Conservation (phyloP, 805 yeast species). For the Starmerella kuoi region DNA sequence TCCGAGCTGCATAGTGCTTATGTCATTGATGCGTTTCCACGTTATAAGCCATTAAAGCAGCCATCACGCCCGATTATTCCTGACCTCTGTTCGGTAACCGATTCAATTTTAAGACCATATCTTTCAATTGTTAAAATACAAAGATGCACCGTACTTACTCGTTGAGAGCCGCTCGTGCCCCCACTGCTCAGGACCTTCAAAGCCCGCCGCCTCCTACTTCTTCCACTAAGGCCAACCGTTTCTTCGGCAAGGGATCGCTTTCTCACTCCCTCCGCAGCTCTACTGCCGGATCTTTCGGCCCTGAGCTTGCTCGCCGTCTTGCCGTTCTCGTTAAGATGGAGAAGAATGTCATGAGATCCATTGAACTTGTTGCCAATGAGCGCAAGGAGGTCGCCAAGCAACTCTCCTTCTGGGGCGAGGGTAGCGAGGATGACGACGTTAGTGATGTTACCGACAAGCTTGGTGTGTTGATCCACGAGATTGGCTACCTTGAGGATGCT, state of each 20-base stretch:
- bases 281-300: conserved; percentile 87
- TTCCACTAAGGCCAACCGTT: conserved; percentile 67
- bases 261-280: conserved; percentile 46
- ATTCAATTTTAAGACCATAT: background rate
- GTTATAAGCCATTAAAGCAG: conserved; percentile 16
- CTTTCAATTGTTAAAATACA: conserved; percentile 1
- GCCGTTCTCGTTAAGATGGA: conserved; percentile 90
- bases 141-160: conserved; percentile 97
- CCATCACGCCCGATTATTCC: conserved; percentile 1
- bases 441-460: conserved; percentile 94
- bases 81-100: background rate
- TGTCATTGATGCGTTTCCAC: conserved; percentile 12
- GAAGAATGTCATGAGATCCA: conserved; percentile 86
- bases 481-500: conserved; percentile 96
- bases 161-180: conserved; percentile 87
- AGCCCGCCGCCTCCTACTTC: conserved; percentile 94
- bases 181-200: conserved; percentile 90
- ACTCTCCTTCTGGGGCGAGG: conserved; percentile 95
- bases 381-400: conserved; percentile 95
- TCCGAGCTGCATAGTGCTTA: conserved; percentile 15
- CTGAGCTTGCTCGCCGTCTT: conserved; percentile 85
- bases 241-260: conserved; percentile 69
- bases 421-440: conserved; percentile 83
- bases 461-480: conserved; percentile 89
- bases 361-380: conserved; percentile 87